A percentile compares a stretch with the other conserved stretches of the same genome.
Evolutionary conservation across 2,329 filamentous ascomycete species (phyloP).

Genomic region (Neonectria sp.): DNA sequence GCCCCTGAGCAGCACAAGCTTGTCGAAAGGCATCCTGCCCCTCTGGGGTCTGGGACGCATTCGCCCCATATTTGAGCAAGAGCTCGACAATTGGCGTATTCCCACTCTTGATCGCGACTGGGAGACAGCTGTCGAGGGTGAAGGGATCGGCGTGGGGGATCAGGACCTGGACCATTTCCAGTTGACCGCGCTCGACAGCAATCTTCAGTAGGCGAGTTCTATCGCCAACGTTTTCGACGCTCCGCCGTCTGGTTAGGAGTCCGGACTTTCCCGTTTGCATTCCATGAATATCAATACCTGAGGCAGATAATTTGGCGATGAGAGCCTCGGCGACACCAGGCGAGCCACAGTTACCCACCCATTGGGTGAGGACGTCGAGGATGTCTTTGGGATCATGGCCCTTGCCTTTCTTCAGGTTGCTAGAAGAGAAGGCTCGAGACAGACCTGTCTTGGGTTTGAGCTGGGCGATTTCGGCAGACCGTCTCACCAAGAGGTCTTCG

Average conservation of each 20-base stretch:
- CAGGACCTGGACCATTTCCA: constrained; percentile 69
- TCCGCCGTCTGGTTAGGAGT: constrained; percentile 65
- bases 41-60: constrained; percentile 61
- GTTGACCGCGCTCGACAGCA: constrained; percentile 65
- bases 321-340: constrained; percentile 71
- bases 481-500: constrained; percentile 68
- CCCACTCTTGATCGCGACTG: constrained; percentile 62
- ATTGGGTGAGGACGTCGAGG: constrained; percentile 65
- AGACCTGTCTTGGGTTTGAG: constrained; percentile 57
- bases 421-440: constrained; percentile 56
- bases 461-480: constrained; percentile 54
- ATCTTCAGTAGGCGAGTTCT: constrained; percentile 66
- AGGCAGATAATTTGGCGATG: constrained; percentile 63
- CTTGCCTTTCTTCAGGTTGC: constrained; percentile 62
- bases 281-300: constrained; percentile 67
- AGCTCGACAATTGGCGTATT: constrained; percentile 62
- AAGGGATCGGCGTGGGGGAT: constrained; percentile 67
- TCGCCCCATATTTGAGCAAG: constrained; percentile 67
- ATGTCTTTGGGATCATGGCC: constrained; percentile 68
- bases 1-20: constrained; percentile 62
- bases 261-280: constrained; percentile 63
- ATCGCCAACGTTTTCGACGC: constrained; percentile 63
- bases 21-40: constrained; percentile 69
- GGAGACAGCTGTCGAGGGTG: constrained; percentile 65
- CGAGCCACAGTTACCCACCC: constrained; percentile 64